Percentiles rank a stretch among this genome's conserved stretches.
Evolutionary conservation across 441 rosid genomes (phyloP).

Genomic region (Manihot esculenta): DNA sequence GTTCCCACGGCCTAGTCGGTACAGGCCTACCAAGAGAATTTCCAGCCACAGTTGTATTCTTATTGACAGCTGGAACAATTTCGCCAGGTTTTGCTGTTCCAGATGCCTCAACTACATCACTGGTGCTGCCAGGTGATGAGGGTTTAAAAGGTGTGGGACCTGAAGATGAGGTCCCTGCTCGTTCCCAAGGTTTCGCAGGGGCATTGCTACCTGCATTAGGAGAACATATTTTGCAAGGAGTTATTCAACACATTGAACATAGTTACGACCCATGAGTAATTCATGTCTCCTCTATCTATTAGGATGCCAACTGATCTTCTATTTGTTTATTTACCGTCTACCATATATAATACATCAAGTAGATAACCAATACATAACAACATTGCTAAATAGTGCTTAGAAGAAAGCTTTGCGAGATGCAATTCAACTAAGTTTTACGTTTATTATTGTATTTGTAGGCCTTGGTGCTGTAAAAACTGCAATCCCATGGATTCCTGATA

Average conservation of each 20-base stretch:
- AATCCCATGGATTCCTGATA: constrained; percentile 21
- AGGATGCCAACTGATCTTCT: background rate
- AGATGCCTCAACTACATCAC: constrained; percentile 89
- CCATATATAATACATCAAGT: background rate
- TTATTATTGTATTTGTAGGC: constrained; percentile 33
- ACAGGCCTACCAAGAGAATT: constrained; percentile 67
- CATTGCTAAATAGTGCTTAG: too few relatives aligned
- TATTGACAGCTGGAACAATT: too few relatives aligned
- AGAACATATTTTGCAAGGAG: background rate
- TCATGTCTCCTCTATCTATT: too few relatives aligned
- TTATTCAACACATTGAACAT: background rate
- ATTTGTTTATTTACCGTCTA: background rate
- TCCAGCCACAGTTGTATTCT: too few relatives aligned
- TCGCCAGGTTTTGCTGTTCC: too few relatives aligned
- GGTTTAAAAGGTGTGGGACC: constrained; percentile 93
- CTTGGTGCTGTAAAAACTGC: constrained; percentile 13
- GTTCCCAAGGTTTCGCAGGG: constrained; percentile 94
- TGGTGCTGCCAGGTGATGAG: constrained; percentile 80
- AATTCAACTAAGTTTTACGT: too few relatives aligned
- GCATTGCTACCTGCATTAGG: constrained; percentile 53
- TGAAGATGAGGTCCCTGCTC: constrained; percentile 54
- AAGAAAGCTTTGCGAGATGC: too few relatives aligned
- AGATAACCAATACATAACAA: background rate
- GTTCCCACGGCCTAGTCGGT: constrained; percentile 92
- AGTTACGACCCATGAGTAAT: background rate